Evolutionary conservation across 1,284 basidiomycete genomes (phyloP).

Genomic region (Sanghuangporus baumii): DNA sequence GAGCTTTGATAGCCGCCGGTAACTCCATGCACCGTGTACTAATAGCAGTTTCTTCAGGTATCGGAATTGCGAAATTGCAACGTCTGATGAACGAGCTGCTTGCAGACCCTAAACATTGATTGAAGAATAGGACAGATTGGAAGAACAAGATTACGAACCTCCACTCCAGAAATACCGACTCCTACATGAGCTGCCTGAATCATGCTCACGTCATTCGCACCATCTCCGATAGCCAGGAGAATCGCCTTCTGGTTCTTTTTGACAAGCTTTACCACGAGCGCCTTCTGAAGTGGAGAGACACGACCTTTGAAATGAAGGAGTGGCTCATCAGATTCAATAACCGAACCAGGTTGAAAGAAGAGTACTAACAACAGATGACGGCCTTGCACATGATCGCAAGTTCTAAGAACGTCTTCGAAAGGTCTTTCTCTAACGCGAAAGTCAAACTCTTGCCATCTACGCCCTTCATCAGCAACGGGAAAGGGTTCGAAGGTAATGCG

Average conservation of each 20-base stretch:
- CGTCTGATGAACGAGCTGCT: conserved; percentile 94
- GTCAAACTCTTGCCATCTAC: conserved; percentile 94
- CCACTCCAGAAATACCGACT: conserved; percentile 96
- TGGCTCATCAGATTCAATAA: conserved; percentile 3
- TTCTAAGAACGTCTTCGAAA: conserved; percentile 87
- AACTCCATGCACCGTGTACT: conserved; percentile 98
- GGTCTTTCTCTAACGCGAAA: conserved; percentile 90
- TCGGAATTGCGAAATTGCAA: conserved; percentile 98
- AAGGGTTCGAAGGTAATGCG: not conserved
- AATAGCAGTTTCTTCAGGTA: conserved; percentile 93
- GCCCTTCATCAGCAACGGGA: not conserved
- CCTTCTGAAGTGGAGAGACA: conserved; percentile 97
- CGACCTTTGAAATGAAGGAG: conserved; percentile 52
- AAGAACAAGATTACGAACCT: conserved; percentile 43
- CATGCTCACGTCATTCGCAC: conserved; percentile 97
- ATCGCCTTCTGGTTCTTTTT: conserved; percentile 94
- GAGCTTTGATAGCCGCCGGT: conserved; percentile 90
- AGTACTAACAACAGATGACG: conserved; percentile 85
- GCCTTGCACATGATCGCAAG: conserved; percentile 98
- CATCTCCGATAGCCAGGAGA: conserved; percentile 93
- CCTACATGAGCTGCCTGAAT: conserved; percentile 97
- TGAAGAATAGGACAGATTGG: not conserved
- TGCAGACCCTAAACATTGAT: conserved; percentile 70
- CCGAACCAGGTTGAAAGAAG: not conserved
- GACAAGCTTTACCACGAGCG: conserved; percentile 95